These are phyloP conservation scores for Dissoconium aciculare DNA, from an alignment of 2,329 filamentous ascomycete genomes.

Conservation along the genomic window DNA sequence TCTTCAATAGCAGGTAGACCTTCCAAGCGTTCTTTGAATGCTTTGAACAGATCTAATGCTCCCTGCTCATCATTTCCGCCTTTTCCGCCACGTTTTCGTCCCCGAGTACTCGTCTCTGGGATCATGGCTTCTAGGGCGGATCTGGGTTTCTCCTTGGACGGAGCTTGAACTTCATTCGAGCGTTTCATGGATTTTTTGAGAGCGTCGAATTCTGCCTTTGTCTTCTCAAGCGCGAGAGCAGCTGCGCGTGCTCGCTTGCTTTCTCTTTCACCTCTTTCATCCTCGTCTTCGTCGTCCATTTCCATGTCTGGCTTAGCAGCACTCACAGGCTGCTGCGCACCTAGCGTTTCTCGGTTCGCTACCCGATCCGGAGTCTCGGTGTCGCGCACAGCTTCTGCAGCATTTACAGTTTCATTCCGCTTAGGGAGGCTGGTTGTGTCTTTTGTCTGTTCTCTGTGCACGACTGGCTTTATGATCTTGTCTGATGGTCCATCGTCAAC, in stretches of 20 bases:
- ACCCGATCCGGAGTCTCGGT: background rate
- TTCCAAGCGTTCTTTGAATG: constrained; percentile 67
- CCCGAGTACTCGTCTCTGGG: constrained; percentile 53
- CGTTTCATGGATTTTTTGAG: constrained; percentile 71
- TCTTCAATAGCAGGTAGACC: constrained; percentile 13
- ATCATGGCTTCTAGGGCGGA: constrained; percentile 60
- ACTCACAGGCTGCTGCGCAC: too few species aligned
- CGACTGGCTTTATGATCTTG: constrained; percentile 2
- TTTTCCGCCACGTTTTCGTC: constrained; percentile 48
- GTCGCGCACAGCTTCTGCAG: background rate
- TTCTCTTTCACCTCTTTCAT: constrained; percentile 9
- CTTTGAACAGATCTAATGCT: constrained; percentile 56
- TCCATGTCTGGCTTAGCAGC: constrained; percentile 1
- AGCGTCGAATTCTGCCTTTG: constrained; percentile 66
- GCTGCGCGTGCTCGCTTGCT: constrained; percentile 24
- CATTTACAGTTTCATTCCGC: background rate
- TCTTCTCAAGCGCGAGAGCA: constrained; percentile 37
- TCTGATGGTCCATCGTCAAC: constrained; percentile 14
- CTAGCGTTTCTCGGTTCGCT: background rate
- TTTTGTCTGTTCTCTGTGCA: too few species aligned
- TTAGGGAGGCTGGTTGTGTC: too few species aligned
- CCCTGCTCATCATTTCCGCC: constrained; percentile 35
- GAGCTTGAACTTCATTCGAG: constrained; percentile 27
- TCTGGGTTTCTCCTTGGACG: constrained; percentile 43
- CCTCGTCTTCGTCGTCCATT: constrained; percentile 12